phyloP scores from a whole-genome alignment of 768 basidiomycete genomes.

The Psilocybe cyanescens region DNA sequence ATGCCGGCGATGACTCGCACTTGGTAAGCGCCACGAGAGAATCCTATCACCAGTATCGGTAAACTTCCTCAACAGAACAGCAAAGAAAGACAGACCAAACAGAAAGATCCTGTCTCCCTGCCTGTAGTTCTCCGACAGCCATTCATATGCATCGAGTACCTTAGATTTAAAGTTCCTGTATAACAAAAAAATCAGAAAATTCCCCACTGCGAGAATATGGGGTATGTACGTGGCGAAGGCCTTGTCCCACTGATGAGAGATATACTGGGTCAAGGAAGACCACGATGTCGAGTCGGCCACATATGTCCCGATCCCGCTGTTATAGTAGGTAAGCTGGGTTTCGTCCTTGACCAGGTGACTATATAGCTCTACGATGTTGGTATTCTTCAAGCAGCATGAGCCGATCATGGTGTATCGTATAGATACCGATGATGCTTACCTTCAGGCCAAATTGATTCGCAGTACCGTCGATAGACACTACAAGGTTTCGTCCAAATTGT shows the following conservation, averaged over 20 bases:
- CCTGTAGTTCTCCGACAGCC: conserved; percentile 44
- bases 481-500: neutral
- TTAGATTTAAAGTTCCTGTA: conserved; percentile 35
- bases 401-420: neutral
- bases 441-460: neutral
- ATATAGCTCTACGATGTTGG: neutral
- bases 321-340: neutral
- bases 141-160: conserved; percentile 41
- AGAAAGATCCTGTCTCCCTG: conserved; percentile 43
- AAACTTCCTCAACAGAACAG: no score
- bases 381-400: neutral
- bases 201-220: no score
- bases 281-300: neutral
- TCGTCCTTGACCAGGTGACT: neutral
- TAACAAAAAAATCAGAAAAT: neutral
- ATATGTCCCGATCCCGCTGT: conserved; percentile 8
- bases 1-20: conserved; percentile 46
- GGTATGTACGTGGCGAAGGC: conserved; percentile 16
- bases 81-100: conserved; percentile 32
- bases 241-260: conserved; percentile 1
- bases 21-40: conserved; percentile 53
- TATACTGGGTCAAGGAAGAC: neutral
- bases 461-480: neutral
- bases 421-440: neutral
- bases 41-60: conserved; percentile 32